These are phyloP conservation scores for Beauveria brongniartii DNA, from an alignment of 2,329 filamentous ascomycete species.

Conservation along the genomic window DNA sequence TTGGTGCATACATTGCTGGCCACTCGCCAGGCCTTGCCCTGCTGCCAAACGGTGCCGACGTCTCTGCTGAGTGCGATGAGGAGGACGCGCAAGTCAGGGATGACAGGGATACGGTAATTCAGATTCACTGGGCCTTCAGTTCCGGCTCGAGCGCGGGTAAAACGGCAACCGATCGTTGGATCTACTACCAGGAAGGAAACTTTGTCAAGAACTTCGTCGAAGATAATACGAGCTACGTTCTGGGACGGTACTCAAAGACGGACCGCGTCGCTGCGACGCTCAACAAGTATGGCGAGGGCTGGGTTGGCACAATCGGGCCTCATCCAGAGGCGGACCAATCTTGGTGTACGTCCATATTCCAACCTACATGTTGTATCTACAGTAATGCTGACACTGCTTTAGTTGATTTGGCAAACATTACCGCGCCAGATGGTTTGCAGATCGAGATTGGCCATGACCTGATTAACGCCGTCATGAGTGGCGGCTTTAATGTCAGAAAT, in stretches of 20 bases:
- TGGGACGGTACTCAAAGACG: slow-evolving; percentile 18
- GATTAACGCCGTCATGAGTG: slow-evolving; percentile 16
- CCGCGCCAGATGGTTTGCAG: slow-evolving; percentile 18
- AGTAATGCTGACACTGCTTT: neutral
- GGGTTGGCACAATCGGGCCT: slow-evolving; percentile 19
- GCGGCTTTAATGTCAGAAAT: neutral
- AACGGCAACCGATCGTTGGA: slow-evolving; percentile 15
- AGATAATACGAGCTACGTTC: slow-evolving; percentile 5
- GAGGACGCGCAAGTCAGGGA: slow-evolving; percentile 14
- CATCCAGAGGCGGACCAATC: slow-evolving; percentile 19
- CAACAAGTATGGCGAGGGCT: slow-evolving; percentile 17
- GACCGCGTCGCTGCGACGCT: slow-evolving; percentile 18
- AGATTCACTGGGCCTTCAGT: slow-evolving; percentile 19
- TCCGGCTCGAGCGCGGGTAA: slow-evolving; percentile 9
- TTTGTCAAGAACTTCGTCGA: slow-evolving; percentile 13
- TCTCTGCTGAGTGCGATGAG: slow-evolving; percentile 11
- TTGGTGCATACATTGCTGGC: slow-evolving; percentile 21
- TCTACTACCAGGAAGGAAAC: slow-evolving; percentile 21
- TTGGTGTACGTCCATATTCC: slow-evolving; percentile 18
- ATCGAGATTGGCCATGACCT: slow-evolving; percentile 18
- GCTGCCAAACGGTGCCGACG: slow-evolving; percentile 12
- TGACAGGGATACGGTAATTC: slow-evolving; percentile 16
- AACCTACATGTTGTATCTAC: neutral
- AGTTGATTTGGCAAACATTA: slow-evolving; percentile 12
- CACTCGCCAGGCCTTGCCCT: slow-evolving; percentile 16